Base-by-base conservation (phyloP, 2,329 filamentous ascomycete species). In the Cordyceps militaris region DNA sequence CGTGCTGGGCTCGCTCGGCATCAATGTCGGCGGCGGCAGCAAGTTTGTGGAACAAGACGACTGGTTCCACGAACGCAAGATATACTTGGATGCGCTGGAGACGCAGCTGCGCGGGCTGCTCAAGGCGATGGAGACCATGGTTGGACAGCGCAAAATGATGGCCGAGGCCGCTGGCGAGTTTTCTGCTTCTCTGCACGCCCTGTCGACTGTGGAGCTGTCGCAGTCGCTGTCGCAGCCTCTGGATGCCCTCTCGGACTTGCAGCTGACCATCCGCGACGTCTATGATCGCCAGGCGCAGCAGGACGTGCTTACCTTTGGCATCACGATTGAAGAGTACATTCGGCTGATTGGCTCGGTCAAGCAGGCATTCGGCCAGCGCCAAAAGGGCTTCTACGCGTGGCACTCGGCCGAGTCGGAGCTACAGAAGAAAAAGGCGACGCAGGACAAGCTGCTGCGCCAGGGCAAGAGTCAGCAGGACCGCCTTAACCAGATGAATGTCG, bases 21-120 rank as follows among this genome's bases (percentile, higher is more conserved):
- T 94, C 61, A 88, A 81, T 61, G 85, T 93, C 26, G 89, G 92
- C 30, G 82, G 85, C 59, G 80, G 84, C 56, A 86, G 81, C 66
- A 99, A 99, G 72, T 99, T 99, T 74, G 85, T 99, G 40, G 94
- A 99, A 73, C 94, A 97, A 69, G 94, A 99, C 70, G 94, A 99
- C 74, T 99, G 93, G 94, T 99, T 99, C 75, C 93, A 99, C 66
- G 94, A 99, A 64, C 91, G 94, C 61, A 90, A 87, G 66, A 84
- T 97, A 57, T 99, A 99, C 68, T 82, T 99, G 11, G 94, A 99
- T 70, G 92, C 92, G 4, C 80, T 97, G 38, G 92, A 97, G 69
- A 91, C 85, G 65, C 93, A 97, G 71, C 80, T 97, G 60, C 96
- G 92, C 70, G 87, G 89, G 10, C 78, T 97, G 16, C 80, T 97